A percentile compares a stretch with the other conserved stretches of the same genome.
Conservation (phyloP, 1,139 yeast genomes). For the Debaryomyces coudertii region DNA sequence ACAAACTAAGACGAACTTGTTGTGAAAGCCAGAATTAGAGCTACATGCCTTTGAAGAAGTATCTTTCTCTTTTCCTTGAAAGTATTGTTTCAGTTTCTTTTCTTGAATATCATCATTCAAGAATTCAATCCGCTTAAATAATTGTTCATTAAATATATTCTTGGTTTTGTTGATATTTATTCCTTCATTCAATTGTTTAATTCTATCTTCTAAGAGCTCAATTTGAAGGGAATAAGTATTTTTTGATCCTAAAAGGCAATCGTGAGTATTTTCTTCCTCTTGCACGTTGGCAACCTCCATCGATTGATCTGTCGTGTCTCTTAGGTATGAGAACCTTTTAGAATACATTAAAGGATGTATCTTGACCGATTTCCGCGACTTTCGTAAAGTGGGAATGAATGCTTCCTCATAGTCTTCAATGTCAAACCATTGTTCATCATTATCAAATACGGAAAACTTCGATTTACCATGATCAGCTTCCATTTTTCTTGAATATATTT, state of each 20-base stretch:
- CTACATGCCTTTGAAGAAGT: background rate
- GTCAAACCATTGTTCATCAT: slow-evolving; percentile 47
- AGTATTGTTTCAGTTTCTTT: slow-evolving; percentile 12
- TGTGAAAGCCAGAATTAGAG: slow-evolving; percentile 29
- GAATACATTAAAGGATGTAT: slow-evolving; percentile 42
- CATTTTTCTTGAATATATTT: slow-evolving; percentile 24
- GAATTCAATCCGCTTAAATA: slow-evolving; percentile 26
- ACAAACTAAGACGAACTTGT: slow-evolving; percentile 43
- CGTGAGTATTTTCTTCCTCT: slow-evolving; percentile 36
- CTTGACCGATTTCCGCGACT: slow-evolving; percentile 26
- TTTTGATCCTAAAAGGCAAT: slow-evolving; percentile 31
- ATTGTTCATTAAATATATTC: slow-evolving; percentile 15
- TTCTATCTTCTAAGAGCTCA: slow-evolving; percentile 30
- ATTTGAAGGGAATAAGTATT: slow-evolving; percentile 35
- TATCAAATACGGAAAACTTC: slow-evolving; percentile 33
- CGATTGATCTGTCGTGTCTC: slow-evolving; percentile 34
- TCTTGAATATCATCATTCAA: slow-evolving; percentile 28
- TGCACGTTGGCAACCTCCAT: slow-evolving; percentile 20
- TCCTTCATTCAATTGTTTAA: slow-evolving; percentile 29
- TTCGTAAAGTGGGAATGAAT: slow-evolving; percentile 31
- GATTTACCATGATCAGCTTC: slow-evolving; percentile 16
- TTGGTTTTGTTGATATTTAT: slow-evolving; percentile 20
- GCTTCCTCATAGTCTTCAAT: slow-evolving; percentile 47
- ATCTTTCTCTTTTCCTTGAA: background rate
- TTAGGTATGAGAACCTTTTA: slow-evolving; percentile 40